Evolutionary conservation across 208 protist genomes (phyloP).

Genomic region (Spironucleus salmonicida): DNA sequence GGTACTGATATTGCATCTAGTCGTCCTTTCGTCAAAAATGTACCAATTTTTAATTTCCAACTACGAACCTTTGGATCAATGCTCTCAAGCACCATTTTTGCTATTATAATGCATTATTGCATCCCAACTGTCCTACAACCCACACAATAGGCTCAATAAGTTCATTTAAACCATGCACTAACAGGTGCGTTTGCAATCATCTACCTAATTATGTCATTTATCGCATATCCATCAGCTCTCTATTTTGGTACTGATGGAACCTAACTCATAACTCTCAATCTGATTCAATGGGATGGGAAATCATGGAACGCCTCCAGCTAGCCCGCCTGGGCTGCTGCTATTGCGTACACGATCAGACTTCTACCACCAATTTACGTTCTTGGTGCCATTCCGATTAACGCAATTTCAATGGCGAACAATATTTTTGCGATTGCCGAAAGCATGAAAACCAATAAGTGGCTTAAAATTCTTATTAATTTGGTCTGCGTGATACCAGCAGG

Average conservation of each 20-base stretch:
- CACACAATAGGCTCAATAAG: not conserved
- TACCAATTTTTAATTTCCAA: too few relatives aligned
- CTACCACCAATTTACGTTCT: constrained; percentile 10
- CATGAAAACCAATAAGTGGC: not conserved
- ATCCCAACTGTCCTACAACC: not conserved
- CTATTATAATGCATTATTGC: not conserved
- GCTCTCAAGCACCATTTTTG: not conserved
- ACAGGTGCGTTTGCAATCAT: not conserved
- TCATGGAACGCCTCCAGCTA: not conserved
- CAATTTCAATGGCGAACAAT: constrained; percentile 4
- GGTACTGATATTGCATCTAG: too few relatives aligned
- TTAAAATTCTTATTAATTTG: not conserved
- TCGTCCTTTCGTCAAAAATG: too few relatives aligned
- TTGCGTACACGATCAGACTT: not conserved
- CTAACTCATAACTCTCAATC: not conserved
- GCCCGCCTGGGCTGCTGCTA: not conserved
- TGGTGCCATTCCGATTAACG: constrained; percentile 6
- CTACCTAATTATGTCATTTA: not conserved
- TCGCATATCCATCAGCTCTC: not conserved
- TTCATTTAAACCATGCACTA: not conserved
- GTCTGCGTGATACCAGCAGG: not conserved
- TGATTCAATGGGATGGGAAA: not conserved
- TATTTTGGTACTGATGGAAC: not conserved
- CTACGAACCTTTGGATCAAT: not conserved
- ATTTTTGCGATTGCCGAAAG: not conserved